Conservation (phyloP, 208 protist species). For the Leishmania mexicana region DNA sequence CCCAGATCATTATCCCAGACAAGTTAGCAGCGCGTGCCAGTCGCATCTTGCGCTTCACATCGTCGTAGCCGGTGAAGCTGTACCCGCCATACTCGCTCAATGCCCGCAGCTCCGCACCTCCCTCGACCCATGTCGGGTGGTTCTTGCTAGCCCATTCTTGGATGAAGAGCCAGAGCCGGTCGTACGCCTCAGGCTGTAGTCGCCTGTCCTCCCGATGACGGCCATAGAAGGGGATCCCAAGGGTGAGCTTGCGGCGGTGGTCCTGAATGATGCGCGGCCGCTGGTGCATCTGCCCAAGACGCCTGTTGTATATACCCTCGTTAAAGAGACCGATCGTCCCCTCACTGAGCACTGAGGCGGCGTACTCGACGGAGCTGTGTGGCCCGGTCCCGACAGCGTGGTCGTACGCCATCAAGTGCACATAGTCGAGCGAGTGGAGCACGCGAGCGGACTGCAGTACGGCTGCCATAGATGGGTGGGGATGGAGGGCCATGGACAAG, state of each 20-base stretch:
- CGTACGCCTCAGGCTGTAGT: constrained; percentile 50
- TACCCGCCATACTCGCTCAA: constrained; percentile 45
- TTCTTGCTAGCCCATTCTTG: constrained; percentile 34
- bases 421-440: constrained; percentile 42
- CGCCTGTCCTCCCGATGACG: constrained; percentile 32
- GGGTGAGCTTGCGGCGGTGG: constrained; percentile 46
- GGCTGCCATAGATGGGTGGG: constrained; percentile 28
- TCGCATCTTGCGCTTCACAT: constrained; percentile 57
- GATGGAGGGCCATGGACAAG: constrained; percentile 52
- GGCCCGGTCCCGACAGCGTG: constrained; percentile 18
- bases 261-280: background rate
- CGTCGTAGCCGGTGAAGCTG: constrained; percentile 43
- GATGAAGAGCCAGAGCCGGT: constrained; percentile 39
- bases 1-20: constrained; percentile 79
- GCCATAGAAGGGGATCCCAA: constrained; percentile 73
- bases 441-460: constrained; percentile 32
- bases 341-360: constrained; percentile 22
- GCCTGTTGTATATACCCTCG: background rate
- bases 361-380: constrained; percentile 46
- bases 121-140: constrained; percentile 33
- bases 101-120: constrained; percentile 28
- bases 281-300: background rate
- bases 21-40: constrained; percentile 41
- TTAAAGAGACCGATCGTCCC: constrained; percentile 18
- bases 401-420: constrained; percentile 81